Evolutionary conservation across 768 basidiomycete species (phyloP).

Genomic region (Boletus patriciae): DNA sequence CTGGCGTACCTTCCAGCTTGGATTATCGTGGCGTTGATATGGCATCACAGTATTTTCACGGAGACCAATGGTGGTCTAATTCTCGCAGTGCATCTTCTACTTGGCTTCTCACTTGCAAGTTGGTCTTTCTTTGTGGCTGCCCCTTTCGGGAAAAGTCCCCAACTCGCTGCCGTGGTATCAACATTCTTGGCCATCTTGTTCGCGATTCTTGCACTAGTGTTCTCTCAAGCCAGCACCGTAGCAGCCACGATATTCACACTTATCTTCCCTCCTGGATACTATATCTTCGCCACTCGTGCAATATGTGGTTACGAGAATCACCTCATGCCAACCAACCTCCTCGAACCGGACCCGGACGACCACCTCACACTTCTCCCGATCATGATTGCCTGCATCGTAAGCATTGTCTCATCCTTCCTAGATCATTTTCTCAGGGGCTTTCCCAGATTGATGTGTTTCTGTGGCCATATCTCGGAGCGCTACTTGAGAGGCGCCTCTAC

Average conservation of each 20-base stretch:
- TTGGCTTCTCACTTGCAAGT: constrained; percentile 65
- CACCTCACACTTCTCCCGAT: constrained; percentile 54
- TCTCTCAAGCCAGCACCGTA: constrained; percentile 41
- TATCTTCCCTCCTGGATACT: constrained; percentile 75
- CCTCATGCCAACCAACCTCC: constrained; percentile 50
- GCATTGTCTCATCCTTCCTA: constrained; percentile 19
- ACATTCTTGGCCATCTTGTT: constrained; percentile 67
- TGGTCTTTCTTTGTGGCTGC: constrained; percentile 72
- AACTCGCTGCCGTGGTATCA: constrained; percentile 64
- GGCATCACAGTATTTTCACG: constrained; percentile 68
- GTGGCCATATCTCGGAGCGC: constrained; percentile 66
- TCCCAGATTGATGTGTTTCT: constrained; percentile 69
- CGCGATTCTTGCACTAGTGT: constrained; percentile 63
- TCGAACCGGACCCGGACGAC: constrained; percentile 61
- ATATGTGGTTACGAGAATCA: constrained; percentile 69
- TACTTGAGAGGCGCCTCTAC: constrained; percentile 61
- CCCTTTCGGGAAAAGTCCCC: constrained; percentile 72
- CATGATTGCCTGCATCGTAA: constrained; percentile 63
- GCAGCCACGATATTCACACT: constrained; percentile 63
- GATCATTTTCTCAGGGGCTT: neutral
- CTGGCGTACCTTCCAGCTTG: constrained; percentile 74
- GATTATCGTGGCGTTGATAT: constrained; percentile 63
- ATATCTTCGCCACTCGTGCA: constrained; percentile 66
- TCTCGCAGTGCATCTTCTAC: constrained; percentile 62
- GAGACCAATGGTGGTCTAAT: constrained; percentile 59